These are phyloP conservation scores for Talaromyces rugulosus DNA, from an alignment of 2,329 filamentous ascomycete species.

Conservation along the genomic window DNA sequence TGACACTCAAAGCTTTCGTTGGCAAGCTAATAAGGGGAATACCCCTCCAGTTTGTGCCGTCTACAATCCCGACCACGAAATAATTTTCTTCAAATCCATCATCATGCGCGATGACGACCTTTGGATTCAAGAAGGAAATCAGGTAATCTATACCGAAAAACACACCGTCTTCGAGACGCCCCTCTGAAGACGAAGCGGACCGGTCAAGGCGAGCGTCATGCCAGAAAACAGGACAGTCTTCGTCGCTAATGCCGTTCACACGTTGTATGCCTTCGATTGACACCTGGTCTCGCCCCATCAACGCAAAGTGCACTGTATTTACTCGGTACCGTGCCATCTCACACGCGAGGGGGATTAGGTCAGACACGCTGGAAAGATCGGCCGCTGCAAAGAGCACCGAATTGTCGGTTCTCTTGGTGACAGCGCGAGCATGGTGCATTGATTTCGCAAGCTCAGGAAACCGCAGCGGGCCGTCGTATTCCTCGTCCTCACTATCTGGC, in stretches of 20 bases:
- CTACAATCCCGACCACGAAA: conserved; percentile 59
- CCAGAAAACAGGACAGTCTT: conserved; percentile 61
- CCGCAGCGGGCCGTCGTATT: conserved; percentile 65
- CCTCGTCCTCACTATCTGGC: neutral
- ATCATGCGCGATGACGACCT: conserved; percentile 69
- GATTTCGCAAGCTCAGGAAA: conserved; percentile 63
- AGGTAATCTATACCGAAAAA: conserved; percentile 67
- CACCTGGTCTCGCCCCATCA: conserved; percentile 71
- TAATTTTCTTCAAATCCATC: conserved; percentile 63
- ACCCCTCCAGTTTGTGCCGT: conserved; percentile 49
- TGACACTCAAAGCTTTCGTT: conserved; percentile 54
- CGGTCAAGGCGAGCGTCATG: conserved; percentile 76
- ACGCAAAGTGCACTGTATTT: conserved; percentile 75
- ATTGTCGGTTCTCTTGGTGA: conserved; percentile 52
- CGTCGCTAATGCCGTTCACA: conserved; percentile 72
- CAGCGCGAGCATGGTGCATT: conserved; percentile 56
- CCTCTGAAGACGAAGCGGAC: conserved; percentile 63
- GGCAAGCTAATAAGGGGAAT: conserved; percentile 74
- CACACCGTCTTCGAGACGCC: conserved; percentile 63
- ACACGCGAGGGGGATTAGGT: conserved; percentile 77
- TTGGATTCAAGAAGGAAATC: conserved; percentile 68
- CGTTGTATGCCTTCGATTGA: conserved; percentile 64
- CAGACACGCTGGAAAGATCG: conserved; percentile 66
- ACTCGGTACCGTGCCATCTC: conserved; percentile 68
- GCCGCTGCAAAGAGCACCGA: conserved; percentile 71